Percentiles rank a stretch among this genome's conserved stretches.
phyloP scores from a whole-genome alignment of 371 early-diverging fungal species.

The Mucor saturninus region DNA sequence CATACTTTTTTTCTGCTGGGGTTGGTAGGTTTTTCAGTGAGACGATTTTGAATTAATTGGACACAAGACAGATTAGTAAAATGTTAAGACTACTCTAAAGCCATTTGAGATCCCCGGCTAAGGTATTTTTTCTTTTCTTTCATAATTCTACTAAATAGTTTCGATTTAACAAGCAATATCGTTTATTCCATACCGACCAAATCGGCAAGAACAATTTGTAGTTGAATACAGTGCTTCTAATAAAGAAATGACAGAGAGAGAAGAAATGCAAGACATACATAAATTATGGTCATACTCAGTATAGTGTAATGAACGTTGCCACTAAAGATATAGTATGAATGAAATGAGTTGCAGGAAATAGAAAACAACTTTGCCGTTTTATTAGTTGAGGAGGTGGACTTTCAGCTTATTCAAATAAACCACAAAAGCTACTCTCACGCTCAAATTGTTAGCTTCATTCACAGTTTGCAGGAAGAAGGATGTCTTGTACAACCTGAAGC shows the following conservation, averaged over 20 bases:
- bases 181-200: slow-evolving; percentile 21
- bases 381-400: slow-evolving; percentile 1
- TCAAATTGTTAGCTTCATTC: slow-evolving; percentile 22
- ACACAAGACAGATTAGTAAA: slow-evolving; percentile 1
- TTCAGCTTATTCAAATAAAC: slow-evolving; percentile 20
- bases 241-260: slow-evolving; percentile 22
- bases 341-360: slow-evolving; percentile 22
- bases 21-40: no score
- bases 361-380: slow-evolving; percentile 17
- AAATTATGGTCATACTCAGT: slow-evolving; percentile 14
- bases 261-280: slow-evolving; percentile 14
- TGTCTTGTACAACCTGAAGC: slow-evolving; percentile 16
- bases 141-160: slow-evolving; percentile 11
- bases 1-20: no score
- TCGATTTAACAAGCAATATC: slow-evolving; percentile 16
- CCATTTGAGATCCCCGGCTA: slow-evolving; percentile 13
- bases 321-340: slow-evolving; percentile 18
- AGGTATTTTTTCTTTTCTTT: slow-evolving; percentile 4
- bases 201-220: slow-evolving; percentile 20
- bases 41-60: no score
- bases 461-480: slow-evolving; percentile 22
- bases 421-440: slow-evolving; percentile 23
- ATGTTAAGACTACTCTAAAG: slow-evolving; percentile 7
- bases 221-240: slow-evolving; percentile 22
- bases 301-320: slow-evolving; percentile 18